A percentile compares a stretch with the other conserved stretches of the same genome.
Conservation (phyloP, 192 early-diverging fungal genomes). For the Rhizophagus prolifer region DNA sequence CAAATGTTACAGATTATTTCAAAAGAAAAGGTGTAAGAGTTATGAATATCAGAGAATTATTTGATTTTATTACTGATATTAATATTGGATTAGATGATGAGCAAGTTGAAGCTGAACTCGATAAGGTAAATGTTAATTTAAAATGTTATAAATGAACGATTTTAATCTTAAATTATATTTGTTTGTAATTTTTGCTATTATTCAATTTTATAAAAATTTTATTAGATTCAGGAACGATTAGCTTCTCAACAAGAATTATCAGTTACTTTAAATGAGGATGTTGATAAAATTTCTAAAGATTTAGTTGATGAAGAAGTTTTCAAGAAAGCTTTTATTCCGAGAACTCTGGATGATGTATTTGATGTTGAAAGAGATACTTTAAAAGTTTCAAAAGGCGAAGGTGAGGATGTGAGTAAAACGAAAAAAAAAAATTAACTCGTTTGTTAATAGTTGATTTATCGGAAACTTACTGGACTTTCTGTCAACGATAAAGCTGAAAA, state of each 20-base stretch:
- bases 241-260: slow-evolving; percentile 10
- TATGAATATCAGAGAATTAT: slow-evolving; percentile 82
- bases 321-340: slow-evolving; percentile 86
- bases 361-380: slow-evolving; percentile 83
- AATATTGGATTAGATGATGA: slow-evolving; percentile 59
- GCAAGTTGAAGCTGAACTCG: slow-evolving; percentile 68
- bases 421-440: background rate
- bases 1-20: slow-evolving; percentile 94
- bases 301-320: slow-evolving; percentile 88
- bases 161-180: no score
- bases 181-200: no score
- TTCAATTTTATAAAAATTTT: background rate
- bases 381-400: slow-evolving; percentile 70
- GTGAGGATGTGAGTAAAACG: slow-evolving; percentile 51
- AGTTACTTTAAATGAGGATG: slow-evolving; percentile 3
- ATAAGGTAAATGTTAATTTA: slow-evolving; percentile 42
- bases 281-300: slow-evolving; percentile 46
- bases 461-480: slow-evolving; percentile 45
- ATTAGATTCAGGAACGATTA: slow-evolving; percentile 28
- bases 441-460: slow-evolving; percentile 54
- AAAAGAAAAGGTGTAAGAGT: slow-evolving; percentile 68
- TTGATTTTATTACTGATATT: slow-evolving; percentile 81
- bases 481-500: slow-evolving; percentile 15
- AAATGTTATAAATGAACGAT: background rate
- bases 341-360: slow-evolving; percentile 86